Conservation (phyloP, 371 early-diverging fungal species). For the Chytridium lagenaria region DNA sequence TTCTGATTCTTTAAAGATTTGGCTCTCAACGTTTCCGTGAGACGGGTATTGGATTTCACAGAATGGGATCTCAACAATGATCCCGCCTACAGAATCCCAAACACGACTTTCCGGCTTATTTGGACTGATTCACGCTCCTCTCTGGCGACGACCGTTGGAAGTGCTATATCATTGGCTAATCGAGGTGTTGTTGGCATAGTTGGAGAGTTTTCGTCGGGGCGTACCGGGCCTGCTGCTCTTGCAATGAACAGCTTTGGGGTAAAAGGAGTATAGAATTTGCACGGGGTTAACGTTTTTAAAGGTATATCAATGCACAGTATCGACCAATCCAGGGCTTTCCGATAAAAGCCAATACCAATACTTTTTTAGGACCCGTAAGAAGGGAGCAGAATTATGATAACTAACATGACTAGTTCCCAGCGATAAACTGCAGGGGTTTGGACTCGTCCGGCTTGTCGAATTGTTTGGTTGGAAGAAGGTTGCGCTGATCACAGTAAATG, state of each 20-base stretch:
- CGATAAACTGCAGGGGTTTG: slow-evolving; percentile 11
- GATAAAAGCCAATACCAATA: slow-evolving; percentile 8
- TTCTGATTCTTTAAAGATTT: neutral
- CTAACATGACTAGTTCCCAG: slow-evolving; percentile 5
- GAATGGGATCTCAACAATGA: slow-evolving; percentile 12
- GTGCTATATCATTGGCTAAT: neutral
- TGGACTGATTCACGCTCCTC: neutral
- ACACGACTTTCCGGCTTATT: neutral
- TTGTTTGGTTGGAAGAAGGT: slow-evolving; percentile 2
- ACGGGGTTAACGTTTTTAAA: too few species aligned
- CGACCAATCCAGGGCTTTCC: slow-evolving; percentile 3
- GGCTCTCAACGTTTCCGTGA: neutral
- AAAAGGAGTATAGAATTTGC: too few species aligned
- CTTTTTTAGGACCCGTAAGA: slow-evolving; percentile 15
- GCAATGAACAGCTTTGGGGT: slow-evolving; percentile 16
- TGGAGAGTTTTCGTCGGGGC: slow-evolving; percentile 2
- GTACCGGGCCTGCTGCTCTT: slow-evolving; percentile 9
- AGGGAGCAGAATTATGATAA: neutral
- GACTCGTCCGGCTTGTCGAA: neutral
- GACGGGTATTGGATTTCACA: neutral
- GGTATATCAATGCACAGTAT: slow-evolving; percentile 11
- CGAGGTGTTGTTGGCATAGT: slow-evolving; percentile 1
- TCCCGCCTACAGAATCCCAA: neutral
- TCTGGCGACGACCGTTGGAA: neutral
- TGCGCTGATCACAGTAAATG: slow-evolving; percentile 16